Conservation (phyloP, 305 asterid genomes). For the Fraxinus paxiana region DNA sequence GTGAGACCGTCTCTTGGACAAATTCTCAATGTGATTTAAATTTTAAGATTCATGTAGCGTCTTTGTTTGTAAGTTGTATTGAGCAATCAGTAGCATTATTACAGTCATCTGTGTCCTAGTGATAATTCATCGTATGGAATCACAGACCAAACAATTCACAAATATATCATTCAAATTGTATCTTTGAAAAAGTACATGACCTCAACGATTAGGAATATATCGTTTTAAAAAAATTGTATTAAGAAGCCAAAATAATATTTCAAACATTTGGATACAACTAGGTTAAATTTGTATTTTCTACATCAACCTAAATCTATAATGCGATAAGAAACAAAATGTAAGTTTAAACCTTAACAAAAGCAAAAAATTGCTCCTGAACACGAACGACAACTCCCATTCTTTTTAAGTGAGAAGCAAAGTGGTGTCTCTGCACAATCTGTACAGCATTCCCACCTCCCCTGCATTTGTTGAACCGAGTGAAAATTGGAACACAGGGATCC, state of each 20-base stretch:
- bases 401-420: constrained; percentile 89
- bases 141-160: neutral
- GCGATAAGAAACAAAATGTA: neutral
- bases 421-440: constrained; percentile 97
- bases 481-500: constrained; percentile 21
- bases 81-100: neutral
- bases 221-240: neutral
- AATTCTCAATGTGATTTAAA: neutral
- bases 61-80: neutral
- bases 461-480: constrained; percentile 32
- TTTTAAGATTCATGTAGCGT: neutral
- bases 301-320: neutral
- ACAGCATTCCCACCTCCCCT: constrained; percentile 82
- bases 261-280: neutral
- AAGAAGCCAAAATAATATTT: neutral
- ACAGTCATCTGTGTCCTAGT: neutral
- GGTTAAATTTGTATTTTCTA: neutral
- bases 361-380: constrained; percentile 80
- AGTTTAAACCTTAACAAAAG: constrained; percentile 75
- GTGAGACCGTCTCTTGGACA: neutral
- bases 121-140: neutral
- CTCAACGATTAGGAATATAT: neutral
- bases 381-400: constrained; percentile 97
- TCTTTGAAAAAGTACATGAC: neutral
- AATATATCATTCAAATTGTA: neutral